Percentiles rank a stretch among this genome's conserved stretches.
phyloP scores from a whole-genome alignment of 257 asterid species.

The Oldenlandia corymbosa region DNA sequence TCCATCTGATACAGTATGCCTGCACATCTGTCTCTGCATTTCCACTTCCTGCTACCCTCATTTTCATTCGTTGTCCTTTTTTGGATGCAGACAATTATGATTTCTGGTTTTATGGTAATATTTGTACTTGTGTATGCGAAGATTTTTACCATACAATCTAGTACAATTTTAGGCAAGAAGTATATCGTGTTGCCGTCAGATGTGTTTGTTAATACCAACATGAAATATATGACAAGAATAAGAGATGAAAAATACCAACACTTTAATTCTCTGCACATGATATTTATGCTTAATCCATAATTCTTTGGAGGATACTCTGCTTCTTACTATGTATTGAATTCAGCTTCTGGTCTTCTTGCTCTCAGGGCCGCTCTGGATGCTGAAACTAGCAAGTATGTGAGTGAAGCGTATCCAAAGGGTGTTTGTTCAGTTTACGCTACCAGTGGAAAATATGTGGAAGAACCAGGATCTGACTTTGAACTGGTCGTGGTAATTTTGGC shows the following conservation, averaged over 20 bases:
- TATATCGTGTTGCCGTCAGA: background rate
- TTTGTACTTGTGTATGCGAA: background rate
- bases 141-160: background rate
- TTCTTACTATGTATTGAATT: background rate
- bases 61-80: no score
- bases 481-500: slow-evolving; percentile 92
- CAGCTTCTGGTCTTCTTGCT: slow-evolving; percentile 17
- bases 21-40: no score
- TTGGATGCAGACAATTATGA: no score
- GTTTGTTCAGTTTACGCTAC: slow-evolving; percentile 76
- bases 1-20: no score
- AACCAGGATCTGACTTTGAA: slow-evolving; percentile 78
- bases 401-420: slow-evolving; percentile 89
- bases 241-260: background rate
- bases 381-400: slow-evolving; percentile 73
- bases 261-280: background rate
- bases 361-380: slow-evolving; percentile 77
- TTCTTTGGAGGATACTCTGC: background rate
- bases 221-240: background rate
- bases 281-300: background rate
- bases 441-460: slow-evolving; percentile 78
- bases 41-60: no score
- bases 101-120: background rate
- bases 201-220: background rate
- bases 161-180: background rate